Evolutionary conservation across 202 grass and related monocot genomes (phyloP).

Genomic region (Schoenoplectus tabernaemontani): DNA sequence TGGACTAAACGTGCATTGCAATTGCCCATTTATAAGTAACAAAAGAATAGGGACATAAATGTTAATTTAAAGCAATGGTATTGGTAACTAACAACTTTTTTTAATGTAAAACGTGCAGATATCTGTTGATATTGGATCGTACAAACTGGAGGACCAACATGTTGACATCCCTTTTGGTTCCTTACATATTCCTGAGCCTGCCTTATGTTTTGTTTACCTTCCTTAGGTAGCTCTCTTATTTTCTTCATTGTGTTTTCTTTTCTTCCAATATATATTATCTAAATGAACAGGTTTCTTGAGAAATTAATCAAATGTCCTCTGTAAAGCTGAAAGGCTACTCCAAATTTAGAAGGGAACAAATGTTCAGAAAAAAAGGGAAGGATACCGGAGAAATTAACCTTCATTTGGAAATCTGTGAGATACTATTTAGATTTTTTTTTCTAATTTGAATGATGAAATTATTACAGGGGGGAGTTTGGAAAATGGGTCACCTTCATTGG

Average conservation of each 20-base stretch:
- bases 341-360: not conserved
- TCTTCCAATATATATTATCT: not conserved
- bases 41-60: not conserved
- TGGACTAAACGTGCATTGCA: not conserved
- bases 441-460: not conserved
- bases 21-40: not conserved
- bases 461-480: conserved; percentile 83
- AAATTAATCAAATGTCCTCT: not conserved
- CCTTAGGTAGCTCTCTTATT: conserved; percentile 28
- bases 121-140: conserved; percentile 80
- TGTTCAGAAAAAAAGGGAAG: not conserved
- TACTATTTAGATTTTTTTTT: not conserved
- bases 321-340: not conserved
- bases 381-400: not conserved
- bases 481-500: conserved; percentile 70
- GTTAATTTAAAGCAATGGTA: not conserved
- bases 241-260: not conserved
- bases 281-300: not conserved
- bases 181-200: conserved; percentile 88
- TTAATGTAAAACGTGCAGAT: conserved; percentile 41
- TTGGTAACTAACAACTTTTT: not conserved
- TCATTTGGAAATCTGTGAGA: not conserved
- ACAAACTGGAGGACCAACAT: conserved; percentile 99
- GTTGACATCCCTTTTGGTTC: conserved; percentile 77
- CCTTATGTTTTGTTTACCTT: conserved; percentile 54